Base-by-base conservation (phyloP, 345 rosid species). In the Lenwebbia sp. region DNA sequence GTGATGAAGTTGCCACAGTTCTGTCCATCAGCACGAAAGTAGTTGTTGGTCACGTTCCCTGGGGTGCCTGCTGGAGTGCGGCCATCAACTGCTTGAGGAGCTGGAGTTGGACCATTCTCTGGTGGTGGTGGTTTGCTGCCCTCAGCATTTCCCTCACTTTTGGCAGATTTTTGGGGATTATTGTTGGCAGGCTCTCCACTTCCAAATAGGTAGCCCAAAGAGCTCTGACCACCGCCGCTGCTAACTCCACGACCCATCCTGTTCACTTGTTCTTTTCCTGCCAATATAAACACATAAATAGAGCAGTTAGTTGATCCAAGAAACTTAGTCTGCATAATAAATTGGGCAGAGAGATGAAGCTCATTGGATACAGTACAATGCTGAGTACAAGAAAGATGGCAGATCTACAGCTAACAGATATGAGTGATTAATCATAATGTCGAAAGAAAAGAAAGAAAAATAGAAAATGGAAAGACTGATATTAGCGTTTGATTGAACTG, bases 221-320 rank as follows among this genome's bases (percentile, higher is more conserved):
- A 96, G 87, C 98, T 96, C 92, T 93, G 98, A 28, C 97, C 97
- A 11, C 98, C 98, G 55, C 98, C 97, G 25, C 90, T 86, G 87
- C 98, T 94, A 82, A 91, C 92, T 92, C 98, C 98, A 70, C 97
- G 97, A 81, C 95, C 94, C 96, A 96, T 96, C 54, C 85, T 90
- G 74, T 87, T 82, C 17, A 58, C 76, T 84, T 85, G 44, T 13
- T 3, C 60, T 53, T 83, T 50, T 54, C 62, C 81, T 70, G 47
- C 47, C 81, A 37, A 70, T 70, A 70, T 70, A 70, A 70, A 53
- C 56, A 82, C 57, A 6, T 13, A 8, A 2, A 49, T 57, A 70
- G 81, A 70, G 81, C 26, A 70, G 26, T 70, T 37, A 70, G 47
- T 37, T 9, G 81, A 70, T 70, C 25, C 81, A 70, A 19, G 81